Percentiles rank a stretch among this genome's conserved stretches.
These are phyloP conservation scores for Ceratobasidium theobromae DNA, from an alignment of 1,284 basidiomycete genomes.

Conservation along the genomic window DNA sequence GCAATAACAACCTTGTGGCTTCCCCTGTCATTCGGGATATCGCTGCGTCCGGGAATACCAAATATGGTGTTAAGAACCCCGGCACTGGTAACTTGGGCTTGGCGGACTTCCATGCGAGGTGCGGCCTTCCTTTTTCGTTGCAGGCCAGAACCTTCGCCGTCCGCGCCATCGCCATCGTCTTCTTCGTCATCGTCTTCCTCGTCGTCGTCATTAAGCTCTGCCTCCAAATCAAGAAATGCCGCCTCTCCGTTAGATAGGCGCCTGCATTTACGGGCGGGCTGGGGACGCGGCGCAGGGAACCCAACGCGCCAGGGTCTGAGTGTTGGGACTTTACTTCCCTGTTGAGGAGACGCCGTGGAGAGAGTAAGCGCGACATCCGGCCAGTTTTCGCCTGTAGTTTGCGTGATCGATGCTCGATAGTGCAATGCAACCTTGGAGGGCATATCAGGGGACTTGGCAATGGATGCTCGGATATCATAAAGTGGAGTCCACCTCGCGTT, in stretches of 20 bases:
- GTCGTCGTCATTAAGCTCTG: too few species aligned
- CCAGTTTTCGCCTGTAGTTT: conserved; percentile 39
- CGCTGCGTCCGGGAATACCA: conserved; percentile 34
- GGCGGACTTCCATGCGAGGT: background rate
- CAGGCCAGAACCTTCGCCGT: too few species aligned
- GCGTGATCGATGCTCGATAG: conserved; percentile 39
- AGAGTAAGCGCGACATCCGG: conserved; percentile 36
- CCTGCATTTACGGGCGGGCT: too few species aligned
- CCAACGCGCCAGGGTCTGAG: conserved; percentile 32
- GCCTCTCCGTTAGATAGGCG: too few species aligned
- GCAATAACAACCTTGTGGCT: conserved; percentile 37
- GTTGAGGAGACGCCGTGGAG: conserved; percentile 37
- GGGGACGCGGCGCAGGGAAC: background rate
- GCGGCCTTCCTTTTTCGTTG: too few species aligned
- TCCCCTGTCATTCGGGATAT: conserved; percentile 35
- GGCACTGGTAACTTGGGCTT: background rate
- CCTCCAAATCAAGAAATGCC: too few species aligned
- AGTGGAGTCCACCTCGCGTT: conserved; percentile 39
- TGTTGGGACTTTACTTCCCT: conserved; percentile 36
- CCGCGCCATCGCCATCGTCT: too few species aligned
- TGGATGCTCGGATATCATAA: conserved; percentile 40
- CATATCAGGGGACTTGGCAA: too few species aligned
- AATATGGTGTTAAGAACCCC: conserved; percentile 36
- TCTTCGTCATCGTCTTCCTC: too few species aligned
- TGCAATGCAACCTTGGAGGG: conserved; percentile 35